A percentile compares a stretch with the other conserved stretches of the same genome.
Conservation (phyloP, 257 asterid species). For the Forsythia viridissima region DNA sequence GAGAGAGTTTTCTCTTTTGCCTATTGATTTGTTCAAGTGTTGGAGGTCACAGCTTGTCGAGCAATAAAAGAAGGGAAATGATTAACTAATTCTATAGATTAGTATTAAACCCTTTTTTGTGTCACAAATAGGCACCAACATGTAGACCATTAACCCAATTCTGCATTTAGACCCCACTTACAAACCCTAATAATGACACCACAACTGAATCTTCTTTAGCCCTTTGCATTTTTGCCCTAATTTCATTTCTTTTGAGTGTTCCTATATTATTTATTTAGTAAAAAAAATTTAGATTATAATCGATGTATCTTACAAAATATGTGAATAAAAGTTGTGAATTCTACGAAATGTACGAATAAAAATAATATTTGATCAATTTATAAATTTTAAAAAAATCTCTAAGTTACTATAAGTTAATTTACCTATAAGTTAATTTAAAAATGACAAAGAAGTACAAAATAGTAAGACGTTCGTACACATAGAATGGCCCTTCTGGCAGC, state of each 20-base stretch:
- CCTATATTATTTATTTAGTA: too few species aligned
- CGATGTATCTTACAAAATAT: too few species aligned
- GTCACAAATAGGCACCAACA: constrained; percentile 50
- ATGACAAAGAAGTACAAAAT: background rate
- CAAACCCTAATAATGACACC: constrained; percentile 39
- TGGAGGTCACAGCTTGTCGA: constrained; percentile 57
- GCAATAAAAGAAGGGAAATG: constrained; percentile 39
- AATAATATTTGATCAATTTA: too few species aligned
- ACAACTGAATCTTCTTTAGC: background rate
- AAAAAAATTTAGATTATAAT: too few species aligned
- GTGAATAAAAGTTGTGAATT: too few species aligned
- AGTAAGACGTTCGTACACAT: constrained; percentile 32
- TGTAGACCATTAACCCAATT: constrained; percentile 44
- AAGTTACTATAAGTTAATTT: background rate
- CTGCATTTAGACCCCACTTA: constrained; percentile 40
- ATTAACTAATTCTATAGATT: constrained; percentile 38
- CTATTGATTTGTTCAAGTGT: constrained; percentile 16
- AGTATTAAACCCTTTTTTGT: constrained; percentile 39
- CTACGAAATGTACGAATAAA: too few species aligned
- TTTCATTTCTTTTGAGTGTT: too few species aligned
- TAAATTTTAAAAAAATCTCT: too few species aligned
- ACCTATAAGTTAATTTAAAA: background rate
- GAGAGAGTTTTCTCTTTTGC: background rate
- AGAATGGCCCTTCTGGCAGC: constrained; percentile 42
- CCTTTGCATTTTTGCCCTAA: background rate